Evolutionary conservation across 202 grass and related monocot genomes (phyloP).

Genomic region (Eragrostis tef): DNA sequence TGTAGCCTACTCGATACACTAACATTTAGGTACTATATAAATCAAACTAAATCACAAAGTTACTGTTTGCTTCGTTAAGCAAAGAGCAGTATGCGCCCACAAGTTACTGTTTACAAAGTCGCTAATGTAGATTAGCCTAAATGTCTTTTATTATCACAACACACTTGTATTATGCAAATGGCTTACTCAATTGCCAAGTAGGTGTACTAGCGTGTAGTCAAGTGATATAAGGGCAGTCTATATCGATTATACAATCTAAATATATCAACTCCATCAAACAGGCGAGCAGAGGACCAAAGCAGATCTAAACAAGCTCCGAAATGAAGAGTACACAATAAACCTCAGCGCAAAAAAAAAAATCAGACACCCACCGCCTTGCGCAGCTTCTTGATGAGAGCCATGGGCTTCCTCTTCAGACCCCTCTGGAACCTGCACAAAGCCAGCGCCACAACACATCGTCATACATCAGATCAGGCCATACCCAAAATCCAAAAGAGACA

Average conservation of each 20-base stretch:
- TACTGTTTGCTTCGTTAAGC: too few species aligned
- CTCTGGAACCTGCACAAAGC: conserved; percentile 72
- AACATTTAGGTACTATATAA: too few species aligned
- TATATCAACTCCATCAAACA: neutral
- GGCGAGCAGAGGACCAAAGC: neutral
- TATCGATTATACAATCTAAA: neutral
- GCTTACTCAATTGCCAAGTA: neutral
- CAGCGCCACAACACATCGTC: neutral
- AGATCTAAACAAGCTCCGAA: conserved; percentile 26
- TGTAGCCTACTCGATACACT: neutral
- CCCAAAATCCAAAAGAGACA: neutral
- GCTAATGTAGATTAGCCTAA: neutral
- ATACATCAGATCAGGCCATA: conserved; percentile 3
- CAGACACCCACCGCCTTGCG: conserved; percentile 86
- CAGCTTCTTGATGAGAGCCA: conserved; percentile 98
- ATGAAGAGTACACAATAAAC: neutral
- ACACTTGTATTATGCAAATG: neutral
- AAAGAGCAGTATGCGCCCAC: neutral
- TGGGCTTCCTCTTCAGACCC: conserved; percentile 98
- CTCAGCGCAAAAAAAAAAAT: neutral
- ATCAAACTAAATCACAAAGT: too few species aligned
- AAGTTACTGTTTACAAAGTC: neutral
- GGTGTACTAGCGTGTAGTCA: neutral
- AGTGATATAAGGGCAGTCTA: neutral
- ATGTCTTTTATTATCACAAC: neutral